These are phyloP conservation scores for Populus davidiana DNA, from an alignment of 345 rosid genomes.

Conservation along the genomic window DNA sequence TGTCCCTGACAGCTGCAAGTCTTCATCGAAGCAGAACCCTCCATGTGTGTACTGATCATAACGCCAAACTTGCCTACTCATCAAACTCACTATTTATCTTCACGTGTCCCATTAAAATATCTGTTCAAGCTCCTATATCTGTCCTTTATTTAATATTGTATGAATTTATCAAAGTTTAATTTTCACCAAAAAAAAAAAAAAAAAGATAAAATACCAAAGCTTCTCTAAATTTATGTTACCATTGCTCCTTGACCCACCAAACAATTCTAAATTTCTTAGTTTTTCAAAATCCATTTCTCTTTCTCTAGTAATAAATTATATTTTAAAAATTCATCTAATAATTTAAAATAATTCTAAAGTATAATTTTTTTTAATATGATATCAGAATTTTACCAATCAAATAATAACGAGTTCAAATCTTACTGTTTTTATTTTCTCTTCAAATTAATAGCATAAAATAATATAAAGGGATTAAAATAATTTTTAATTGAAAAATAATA, in stretches of 20 bases:
- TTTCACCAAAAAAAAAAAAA: neutral
- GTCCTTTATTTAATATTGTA: neutral
- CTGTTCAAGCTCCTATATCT: no score
- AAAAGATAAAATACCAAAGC: neutral
- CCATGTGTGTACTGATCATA: neutral
- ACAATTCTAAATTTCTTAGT: neutral
- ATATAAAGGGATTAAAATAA: no score
- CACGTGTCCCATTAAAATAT: constrained; percentile 2
- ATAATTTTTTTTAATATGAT: no score
- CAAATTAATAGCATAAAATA: no score
- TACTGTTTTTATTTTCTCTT: no score
- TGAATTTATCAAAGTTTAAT: neutral
- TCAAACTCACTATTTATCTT: neutral
- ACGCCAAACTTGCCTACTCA: neutral
- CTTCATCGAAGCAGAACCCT: neutral
- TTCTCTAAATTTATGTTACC: neutral
- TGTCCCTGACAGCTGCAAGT: neutral
- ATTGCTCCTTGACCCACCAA: constrained; percentile 31
- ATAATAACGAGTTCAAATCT: no score
- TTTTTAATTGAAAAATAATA: no score
- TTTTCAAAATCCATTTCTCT: neutral
- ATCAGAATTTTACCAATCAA: rapidly evolving
- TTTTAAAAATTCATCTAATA: no score
- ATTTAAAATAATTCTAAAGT: no score
- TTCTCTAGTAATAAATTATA: neutral